Base-by-base conservation (phyloP, 2,329 filamentous ascomycete genomes). In the Talaromyces funiculosus region DNA sequence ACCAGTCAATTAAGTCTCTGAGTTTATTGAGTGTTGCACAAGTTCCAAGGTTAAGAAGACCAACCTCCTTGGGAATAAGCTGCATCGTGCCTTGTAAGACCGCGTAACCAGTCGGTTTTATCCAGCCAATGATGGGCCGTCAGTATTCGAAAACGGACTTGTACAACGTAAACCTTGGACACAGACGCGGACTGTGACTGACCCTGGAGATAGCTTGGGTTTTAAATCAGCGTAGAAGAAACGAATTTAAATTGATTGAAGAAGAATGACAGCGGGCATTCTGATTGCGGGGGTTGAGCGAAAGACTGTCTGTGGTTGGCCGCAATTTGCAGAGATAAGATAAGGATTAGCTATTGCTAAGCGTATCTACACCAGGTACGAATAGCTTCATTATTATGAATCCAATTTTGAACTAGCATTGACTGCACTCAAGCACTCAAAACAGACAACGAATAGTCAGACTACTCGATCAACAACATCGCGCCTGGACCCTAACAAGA, bases 31-130 rank as follows among this genome's bases (percentile, higher is more conserved):
- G 31, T 33, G 12, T 45, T 24, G 18, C 22, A 43, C n/a, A n/a
- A 14, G 4, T 5, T 43, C 4, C 38, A 16, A 29, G 42, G 14
- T n/a, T n/a, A 29, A 24, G 38, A 29, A 20, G 37, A 68, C 63
- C 53, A 69, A 77, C 77, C 75, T 80, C 77, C 68, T 77, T 78
- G 7, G 77, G 77, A 66, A 78, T 69, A 60, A 80, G 75, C 67
- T 77, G 76, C 77, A 80, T 80, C 62, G 65, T 71, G 38, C 22
- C 31, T 45, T 22, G 42, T 7, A 42, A 42, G 42, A 45, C 22
- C n/a, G 42, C 40, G 16, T 29, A 18, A 12, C 26, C 26, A 49
- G 45, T 18, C 45, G 18, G 10, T 42, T 40, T 47, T 53, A 31
- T 45, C 49, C 35, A 18, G 12, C 47, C 47, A 51, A 51, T 33